phyloP scores from a whole-genome alignment of 2,329 filamentous ascomycete genomes.

The Diaporthe amygdali region DNA sequence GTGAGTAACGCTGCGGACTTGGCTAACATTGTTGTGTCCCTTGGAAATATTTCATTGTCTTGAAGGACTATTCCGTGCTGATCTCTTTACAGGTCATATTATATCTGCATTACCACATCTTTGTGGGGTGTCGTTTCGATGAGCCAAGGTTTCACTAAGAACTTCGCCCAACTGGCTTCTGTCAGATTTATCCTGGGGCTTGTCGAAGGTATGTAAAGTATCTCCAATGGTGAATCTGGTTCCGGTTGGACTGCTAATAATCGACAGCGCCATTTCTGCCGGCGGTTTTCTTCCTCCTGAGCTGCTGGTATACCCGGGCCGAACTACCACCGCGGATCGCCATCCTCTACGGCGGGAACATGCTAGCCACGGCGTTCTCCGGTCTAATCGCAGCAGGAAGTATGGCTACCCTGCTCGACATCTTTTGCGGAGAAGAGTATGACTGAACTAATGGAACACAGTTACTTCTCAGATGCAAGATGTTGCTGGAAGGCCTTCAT shows the following conservation, averaged over 20 bases:
- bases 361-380: constrained; percentile 40
- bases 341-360: constrained; percentile 41
- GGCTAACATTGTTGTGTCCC: not conserved
- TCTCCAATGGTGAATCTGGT: not conserved
- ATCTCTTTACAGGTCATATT: not conserved
- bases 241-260: not conserved
- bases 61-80: not conserved
- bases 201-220: not conserved
- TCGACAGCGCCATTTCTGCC: not conserved
- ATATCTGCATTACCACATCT: constrained; percentile 30
- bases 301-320: constrained; percentile 49
- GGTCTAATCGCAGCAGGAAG: constrained; percentile 38
- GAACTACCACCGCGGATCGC: constrained; percentile 38
- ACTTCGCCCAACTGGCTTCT: constrained; percentile 26
- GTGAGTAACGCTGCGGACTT: not conserved
- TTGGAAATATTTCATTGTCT: not conserved
- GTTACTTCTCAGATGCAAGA: not conserved
- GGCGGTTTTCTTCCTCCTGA: not conserved
- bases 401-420: not conserved
- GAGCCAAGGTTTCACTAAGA: constrained; percentile 38
- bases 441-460: not conserved
- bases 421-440: not conserved
- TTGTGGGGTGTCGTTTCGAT: constrained; percentile 35
- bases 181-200: constrained; percentile 27
- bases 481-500: not conserved